A percentile compares a stretch with the other conserved stretches of the same genome.
phyloP scores from a whole-genome alignment of 78 protist species.

The Neovahlkampfia damariscottae region DNA sequence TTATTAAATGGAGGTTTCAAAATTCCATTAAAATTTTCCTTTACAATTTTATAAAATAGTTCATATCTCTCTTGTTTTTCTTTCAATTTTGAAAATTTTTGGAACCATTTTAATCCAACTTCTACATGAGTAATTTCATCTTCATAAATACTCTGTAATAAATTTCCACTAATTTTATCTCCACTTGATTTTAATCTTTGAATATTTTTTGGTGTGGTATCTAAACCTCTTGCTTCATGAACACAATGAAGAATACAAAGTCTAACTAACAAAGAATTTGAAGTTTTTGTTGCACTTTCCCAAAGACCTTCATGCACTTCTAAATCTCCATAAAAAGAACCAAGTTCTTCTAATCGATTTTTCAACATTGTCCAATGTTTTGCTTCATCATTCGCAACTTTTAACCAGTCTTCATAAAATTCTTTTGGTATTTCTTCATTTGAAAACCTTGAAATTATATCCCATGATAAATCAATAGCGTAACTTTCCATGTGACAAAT shows the following conservation, averaged over 20 bases:
- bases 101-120: not conserved
- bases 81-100: not conserved
- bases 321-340: not conserved
- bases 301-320: slow-evolving; percentile 5
- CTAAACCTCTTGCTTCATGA: slow-evolving; percentile 7
- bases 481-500: slow-evolving; percentile 2
- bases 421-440: not conserved
- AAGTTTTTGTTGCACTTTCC: not conserved
- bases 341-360: not conserved
- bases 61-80: not conserved
- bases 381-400: slow-evolving; percentile 3
- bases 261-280: not conserved
- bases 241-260: slow-evolving; percentile 3
- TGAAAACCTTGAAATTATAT: slow-evolving; percentile 1
- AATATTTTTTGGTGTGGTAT: not conserved
- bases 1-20: not conserved
- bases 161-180: not conserved
- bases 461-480: slow-evolving; percentile 9
- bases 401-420: slow-evolving; percentile 8
- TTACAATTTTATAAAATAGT: not conserved
- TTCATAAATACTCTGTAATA: not conserved
- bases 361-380: not conserved
- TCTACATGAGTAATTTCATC: slow-evolving; percentile 10
- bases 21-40: not conserved
- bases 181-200: not conserved